Conservation (phyloP, 2,329 filamentous ascomycete species). For the Juglanconis juglandina region DNA sequence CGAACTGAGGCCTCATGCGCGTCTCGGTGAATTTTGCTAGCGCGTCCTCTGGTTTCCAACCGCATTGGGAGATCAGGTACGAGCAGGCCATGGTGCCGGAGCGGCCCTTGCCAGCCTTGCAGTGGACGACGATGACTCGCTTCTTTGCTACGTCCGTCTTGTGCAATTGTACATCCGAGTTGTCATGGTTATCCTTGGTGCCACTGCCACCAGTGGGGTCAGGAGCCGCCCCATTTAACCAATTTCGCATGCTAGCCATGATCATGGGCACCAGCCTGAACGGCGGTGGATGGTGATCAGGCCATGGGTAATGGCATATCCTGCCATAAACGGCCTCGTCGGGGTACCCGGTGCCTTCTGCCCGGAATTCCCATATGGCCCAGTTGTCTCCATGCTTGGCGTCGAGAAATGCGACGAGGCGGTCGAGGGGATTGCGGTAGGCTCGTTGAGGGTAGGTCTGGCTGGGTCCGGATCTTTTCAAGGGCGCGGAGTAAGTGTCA, state of each 20-base stretch:
- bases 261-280: slow-evolving; percentile 86
- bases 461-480: slow-evolving; percentile 77
- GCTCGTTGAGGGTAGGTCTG: slow-evolving; percentile 86
- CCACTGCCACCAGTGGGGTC: not conserved
- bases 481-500: slow-evolving; percentile 34
- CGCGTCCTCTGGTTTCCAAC: slow-evolving; percentile 52
- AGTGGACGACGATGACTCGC: slow-evolving; percentile 87
- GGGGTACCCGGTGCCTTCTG: slow-evolving; percentile 92
- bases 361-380: slow-evolving; percentile 97
- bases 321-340: slow-evolving; percentile 83
- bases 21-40: slow-evolving; percentile 66
- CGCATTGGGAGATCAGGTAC: slow-evolving; percentile 85
- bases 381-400: slow-evolving; percentile 77
- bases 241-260: slow-evolving; percentile 88
- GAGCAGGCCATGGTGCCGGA: slow-evolving; percentile 85
- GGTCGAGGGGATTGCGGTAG: slow-evolving; percentile 89
- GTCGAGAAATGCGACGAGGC: slow-evolving; percentile 84
- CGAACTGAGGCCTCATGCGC: slow-evolving; percentile 86
- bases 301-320: slow-evolving; percentile 90
- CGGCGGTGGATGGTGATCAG: slow-evolving; percentile 94
- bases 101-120: slow-evolving; percentile 93
- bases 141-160: slow-evolving; percentile 23
- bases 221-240: slow-evolving; percentile 58
- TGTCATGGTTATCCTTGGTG: slow-evolving; percentile 11
- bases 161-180: slow-evolving; percentile 6